phyloP scores from a whole-genome alignment of 192 early-diverging fungal species.

The Coemansia sp. region DNA sequence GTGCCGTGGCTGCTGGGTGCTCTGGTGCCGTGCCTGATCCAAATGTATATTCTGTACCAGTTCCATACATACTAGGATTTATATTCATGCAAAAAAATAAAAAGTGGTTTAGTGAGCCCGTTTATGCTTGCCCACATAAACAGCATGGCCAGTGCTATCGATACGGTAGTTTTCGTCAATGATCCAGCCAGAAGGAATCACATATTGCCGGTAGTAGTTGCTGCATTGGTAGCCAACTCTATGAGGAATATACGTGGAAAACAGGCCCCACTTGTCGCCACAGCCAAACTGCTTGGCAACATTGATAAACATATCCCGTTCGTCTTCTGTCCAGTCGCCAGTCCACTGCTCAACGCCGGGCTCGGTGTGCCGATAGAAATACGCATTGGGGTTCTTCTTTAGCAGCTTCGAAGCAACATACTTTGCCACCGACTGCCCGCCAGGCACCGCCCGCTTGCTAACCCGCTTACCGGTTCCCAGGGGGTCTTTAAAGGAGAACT shows the following conservation, averaged over 20 bases:
- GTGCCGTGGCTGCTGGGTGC: slow-evolving; percentile 74
- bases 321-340: slow-evolving; percentile 70
- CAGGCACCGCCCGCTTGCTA: slow-evolving; percentile 21
- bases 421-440: slow-evolving; percentile 47
- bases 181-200: slow-evolving; percentile 46
- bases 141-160: slow-evolving; percentile 33
- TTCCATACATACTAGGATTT: slow-evolving; percentile 59
- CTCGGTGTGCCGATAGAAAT: slow-evolving; percentile 74
- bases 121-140: slow-evolving; percentile 50
- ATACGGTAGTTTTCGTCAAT: slow-evolving; percentile 50
- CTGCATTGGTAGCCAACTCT: slow-evolving; percentile 55
- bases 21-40: slow-evolving; percentile 69
- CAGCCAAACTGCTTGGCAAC: slow-evolving; percentile 45
- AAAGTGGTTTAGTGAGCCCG: slow-evolving; percentile 6
- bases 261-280: slow-evolving; percentile 54
- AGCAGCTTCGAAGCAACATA: slow-evolving; percentile 62
- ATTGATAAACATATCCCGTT: slow-evolving; percentile 57
- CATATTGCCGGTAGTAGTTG: slow-evolving; percentile 54
- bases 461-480: slow-evolving; percentile 54
- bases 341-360: slow-evolving; percentile 73
- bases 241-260: slow-evolving; percentile 39
- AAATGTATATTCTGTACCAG: slow-evolving; percentile 72
- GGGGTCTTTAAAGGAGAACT: slow-evolving; percentile 67
- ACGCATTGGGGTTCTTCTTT: slow-evolving; percentile 75
- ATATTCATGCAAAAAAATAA: not conserved